Evolutionary conservation across 2,329 filamentous ascomycete genomes (phyloP).

Genomic region (Trichoderma polysporum): DNA sequence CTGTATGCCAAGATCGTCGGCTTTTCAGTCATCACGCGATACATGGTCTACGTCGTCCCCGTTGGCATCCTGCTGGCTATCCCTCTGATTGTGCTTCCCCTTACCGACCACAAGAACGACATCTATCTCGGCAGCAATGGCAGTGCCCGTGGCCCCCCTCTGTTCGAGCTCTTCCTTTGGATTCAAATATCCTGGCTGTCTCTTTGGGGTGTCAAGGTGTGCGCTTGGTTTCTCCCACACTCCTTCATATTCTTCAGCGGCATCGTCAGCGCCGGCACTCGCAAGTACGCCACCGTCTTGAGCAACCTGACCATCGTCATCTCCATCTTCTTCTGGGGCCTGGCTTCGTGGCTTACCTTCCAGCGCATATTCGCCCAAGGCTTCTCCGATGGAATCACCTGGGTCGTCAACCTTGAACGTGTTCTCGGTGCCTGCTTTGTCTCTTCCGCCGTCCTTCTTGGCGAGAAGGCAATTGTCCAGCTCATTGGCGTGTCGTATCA

Average conservation of each 20-base stretch:
- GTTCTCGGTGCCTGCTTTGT: conserved; percentile 67
- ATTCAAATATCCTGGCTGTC: conserved; percentile 67
- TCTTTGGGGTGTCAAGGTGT: conserved; percentile 66
- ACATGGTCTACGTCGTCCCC: conserved; percentile 67
- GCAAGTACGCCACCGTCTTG: conserved; percentile 68
- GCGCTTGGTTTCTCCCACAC: conserved; percentile 59
- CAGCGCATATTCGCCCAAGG: conserved; percentile 49
- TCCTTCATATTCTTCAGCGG: conserved; percentile 69
- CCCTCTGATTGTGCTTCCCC: conserved; percentile 57
- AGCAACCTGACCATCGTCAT: conserved; percentile 64
- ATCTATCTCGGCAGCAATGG: conserved; percentile 36
- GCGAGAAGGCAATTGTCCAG: conserved; percentile 77
- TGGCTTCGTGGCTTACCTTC: conserved; percentile 63
- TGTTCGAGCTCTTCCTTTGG: conserved; percentile 67
- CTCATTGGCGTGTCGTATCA: conserved; percentile 84
- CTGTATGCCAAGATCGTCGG: conserved; percentile 64
- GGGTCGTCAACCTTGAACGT: conserved; percentile 60
- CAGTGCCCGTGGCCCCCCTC: conserved; percentile 50
- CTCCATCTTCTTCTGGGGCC: conserved; percentile 67
- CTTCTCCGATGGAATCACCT: conserved; percentile 41
- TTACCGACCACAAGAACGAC: conserved; percentile 42
- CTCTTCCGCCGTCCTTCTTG: conserved; percentile 68
- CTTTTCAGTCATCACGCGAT: conserved; percentile 64
- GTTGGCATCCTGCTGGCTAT: conserved; percentile 60
- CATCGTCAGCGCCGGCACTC: conserved; percentile 66